phyloP scores from a whole-genome alignment of 306 rosid genomes.

The Fagus sylvatica region DNA sequence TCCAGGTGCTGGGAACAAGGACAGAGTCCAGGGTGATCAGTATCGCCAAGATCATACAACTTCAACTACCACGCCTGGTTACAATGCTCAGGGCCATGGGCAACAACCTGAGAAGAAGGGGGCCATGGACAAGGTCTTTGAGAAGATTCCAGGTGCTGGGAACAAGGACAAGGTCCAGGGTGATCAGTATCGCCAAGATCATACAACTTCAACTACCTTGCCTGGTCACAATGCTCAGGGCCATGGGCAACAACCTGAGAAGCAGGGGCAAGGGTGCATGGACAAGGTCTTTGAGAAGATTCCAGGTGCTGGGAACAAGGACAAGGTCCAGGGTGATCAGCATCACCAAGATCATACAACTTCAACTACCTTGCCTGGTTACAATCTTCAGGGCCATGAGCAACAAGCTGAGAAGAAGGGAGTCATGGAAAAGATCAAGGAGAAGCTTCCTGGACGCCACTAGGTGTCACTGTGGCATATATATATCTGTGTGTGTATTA shows the following conservation, averaged over 20 bases:
- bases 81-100: background rate
- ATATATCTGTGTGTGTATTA: too few species aligned
- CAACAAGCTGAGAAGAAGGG: background rate
- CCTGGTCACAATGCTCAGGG: background rate
- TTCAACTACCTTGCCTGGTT: too few species aligned
- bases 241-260: constrained; percentile 7
- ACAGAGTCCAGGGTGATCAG: too few species aligned
- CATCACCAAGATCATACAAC: too few species aligned
- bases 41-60: too few species aligned
- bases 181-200: too few species aligned
- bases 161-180: too few species aligned
- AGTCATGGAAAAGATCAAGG: background rate
- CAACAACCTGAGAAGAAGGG: constrained; percentile 39
- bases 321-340: too few species aligned
- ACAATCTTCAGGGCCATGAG: background rate
- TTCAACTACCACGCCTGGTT: too few species aligned
- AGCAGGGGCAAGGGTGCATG: constrained; percentile 41
- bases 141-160: constrained; percentile 34
- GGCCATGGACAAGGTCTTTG: constrained; percentile 44
- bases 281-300: constrained; percentile 52
- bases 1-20: constrained; percentile 6
- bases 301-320: constrained; percentile 6
- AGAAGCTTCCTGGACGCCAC: constrained; percentile 12
- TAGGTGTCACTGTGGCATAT: background rate
- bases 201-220: too few species aligned